Evolutionary conservation across 768 basidiomycete species (phyloP).

Genomic region (Xanthoconium purpureum): DNA sequence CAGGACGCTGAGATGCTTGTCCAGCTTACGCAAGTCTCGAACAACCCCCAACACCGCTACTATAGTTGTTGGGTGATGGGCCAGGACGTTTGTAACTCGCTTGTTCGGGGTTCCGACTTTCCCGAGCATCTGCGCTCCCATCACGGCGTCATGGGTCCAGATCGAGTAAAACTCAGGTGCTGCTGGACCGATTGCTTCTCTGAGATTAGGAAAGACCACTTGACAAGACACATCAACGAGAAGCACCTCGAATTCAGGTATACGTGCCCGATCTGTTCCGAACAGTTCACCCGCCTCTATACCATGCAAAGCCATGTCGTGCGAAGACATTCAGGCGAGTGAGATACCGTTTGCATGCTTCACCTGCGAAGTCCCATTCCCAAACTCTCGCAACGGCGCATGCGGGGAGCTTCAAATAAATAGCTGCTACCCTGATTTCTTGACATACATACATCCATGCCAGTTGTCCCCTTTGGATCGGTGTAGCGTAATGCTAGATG

Average conservation of each 20-base stretch:
- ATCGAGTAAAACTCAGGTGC: constrained; percentile 5
- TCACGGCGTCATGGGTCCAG: constrained; percentile 22
- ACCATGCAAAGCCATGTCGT: constrained; percentile 16
- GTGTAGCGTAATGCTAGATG: too few species aligned
- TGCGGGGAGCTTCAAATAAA: too few species aligned
- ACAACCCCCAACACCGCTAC: not conserved
- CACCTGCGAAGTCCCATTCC: too few species aligned
- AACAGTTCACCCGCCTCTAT: constrained; percentile 27
- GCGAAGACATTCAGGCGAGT: constrained; percentile 7
- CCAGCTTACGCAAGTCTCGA: not conserved
- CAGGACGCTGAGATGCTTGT: constrained; percentile 12
- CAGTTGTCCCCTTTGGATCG: too few species aligned
- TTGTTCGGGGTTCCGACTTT: constrained; percentile 7
- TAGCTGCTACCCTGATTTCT: too few species aligned
- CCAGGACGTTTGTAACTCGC: not conserved
- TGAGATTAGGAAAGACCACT: constrained; percentile 28
- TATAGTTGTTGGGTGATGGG: constrained; percentile 21
- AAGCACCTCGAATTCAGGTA: constrained; percentile 19
- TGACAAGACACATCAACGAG: constrained; percentile 27
- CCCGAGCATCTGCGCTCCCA: constrained; percentile 20
- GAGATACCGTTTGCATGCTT: not conserved
- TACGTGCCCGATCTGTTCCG: constrained; percentile 16
- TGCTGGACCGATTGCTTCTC: constrained; percentile 17
- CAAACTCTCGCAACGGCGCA: too few species aligned
- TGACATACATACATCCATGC: too few species aligned